phyloP scores from a whole-genome alignment of 192 early-diverging fungal species.

The Dispira parvispora region DNA sequence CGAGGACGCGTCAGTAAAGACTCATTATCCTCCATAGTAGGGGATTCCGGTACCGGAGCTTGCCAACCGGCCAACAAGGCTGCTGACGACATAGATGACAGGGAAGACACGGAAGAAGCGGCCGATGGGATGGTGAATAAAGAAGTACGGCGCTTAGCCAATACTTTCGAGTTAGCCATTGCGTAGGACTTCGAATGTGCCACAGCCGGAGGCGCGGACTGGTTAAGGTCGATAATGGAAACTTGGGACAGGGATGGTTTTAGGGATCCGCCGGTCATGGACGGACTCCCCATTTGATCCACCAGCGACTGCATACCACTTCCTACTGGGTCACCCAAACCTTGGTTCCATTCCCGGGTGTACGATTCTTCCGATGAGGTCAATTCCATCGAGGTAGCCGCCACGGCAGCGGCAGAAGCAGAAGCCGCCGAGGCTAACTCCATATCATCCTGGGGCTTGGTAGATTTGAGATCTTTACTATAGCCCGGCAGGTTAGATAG shows the following conservation, averaged over 20 bases:
- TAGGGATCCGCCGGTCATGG: not conserved
- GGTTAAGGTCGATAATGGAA: not conserved
- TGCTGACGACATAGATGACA: conserved; percentile 8
- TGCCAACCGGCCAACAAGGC: not conserved
- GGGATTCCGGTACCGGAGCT: no score
- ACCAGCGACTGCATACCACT: no score
- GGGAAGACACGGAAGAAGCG: conserved; percentile 1
- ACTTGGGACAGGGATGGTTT: not conserved
- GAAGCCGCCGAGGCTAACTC: conserved; percentile 8
- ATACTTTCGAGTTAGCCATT: not conserved
- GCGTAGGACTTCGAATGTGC: not conserved
- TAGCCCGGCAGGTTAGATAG: conserved; percentile 6
- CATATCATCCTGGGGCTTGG: not conserved
- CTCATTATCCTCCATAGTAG: no score
- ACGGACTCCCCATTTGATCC: not conserved
- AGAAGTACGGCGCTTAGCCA: conserved; percentile 1
- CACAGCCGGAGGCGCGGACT: not conserved
- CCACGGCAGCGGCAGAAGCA: conserved; percentile 8
- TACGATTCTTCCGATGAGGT: not conserved
- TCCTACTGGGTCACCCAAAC: not conserved
- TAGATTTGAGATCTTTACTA: not conserved
- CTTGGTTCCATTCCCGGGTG: not conserved
- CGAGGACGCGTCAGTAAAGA: no score
- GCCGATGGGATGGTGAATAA: conserved; percentile 10
- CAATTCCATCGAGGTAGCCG: conserved; percentile 1